Evolutionary conservation across 2,329 filamentous ascomycete genomes (phyloP).

Genomic region (Furcasterigmium sp.): DNA sequence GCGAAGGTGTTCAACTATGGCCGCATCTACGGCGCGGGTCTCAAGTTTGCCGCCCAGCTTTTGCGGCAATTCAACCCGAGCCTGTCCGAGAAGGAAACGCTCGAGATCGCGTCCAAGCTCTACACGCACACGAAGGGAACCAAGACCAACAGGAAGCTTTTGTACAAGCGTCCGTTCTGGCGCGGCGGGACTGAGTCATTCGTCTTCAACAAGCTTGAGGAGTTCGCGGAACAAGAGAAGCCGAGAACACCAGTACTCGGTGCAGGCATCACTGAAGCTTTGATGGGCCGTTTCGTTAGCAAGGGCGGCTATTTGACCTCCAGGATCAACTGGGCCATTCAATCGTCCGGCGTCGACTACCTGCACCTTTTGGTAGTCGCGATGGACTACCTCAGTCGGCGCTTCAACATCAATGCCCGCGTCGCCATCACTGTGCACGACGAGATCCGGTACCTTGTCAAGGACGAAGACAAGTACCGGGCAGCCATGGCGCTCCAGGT

Average conservation of each 20-base stretch:
- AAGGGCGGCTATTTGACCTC: conserved; percentile 92
- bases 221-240: conserved; percentile 91
- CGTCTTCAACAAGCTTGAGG: conserved; percentile 96
- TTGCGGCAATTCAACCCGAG: conserved; percentile 89
- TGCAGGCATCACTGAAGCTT: conserved; percentile 90
- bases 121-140: conserved; percentile 88
- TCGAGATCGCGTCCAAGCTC: conserved; percentile 68
- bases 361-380: conserved; percentile 86
- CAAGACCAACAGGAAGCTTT: conserved; percentile 68
- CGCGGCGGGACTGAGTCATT: conserved; percentile 94
- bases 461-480: conserved; percentile 78
- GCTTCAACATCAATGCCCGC: conserved; percentile 79
- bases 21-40: conserved; percentile 93
- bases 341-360: conserved; percentile 95
- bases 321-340: conserved; percentile 98
- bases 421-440: conserved; percentile 94
- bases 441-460: conserved; percentile 91
- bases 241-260: conserved; percentile 89
- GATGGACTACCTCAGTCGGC: conserved; percentile 89
- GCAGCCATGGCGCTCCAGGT: conserved; percentile 91
- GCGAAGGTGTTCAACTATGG: conserved; percentile 99
- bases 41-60: conserved; percentile 87
- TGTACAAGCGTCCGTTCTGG: conserved; percentile 82
- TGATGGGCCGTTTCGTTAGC: conserved; percentile 82
- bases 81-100: conserved; percentile 74